These are phyloP conservation scores for Ruellia speciosa DNA, from an alignment of 305 asterid species.

Conservation along the genomic window DNA sequence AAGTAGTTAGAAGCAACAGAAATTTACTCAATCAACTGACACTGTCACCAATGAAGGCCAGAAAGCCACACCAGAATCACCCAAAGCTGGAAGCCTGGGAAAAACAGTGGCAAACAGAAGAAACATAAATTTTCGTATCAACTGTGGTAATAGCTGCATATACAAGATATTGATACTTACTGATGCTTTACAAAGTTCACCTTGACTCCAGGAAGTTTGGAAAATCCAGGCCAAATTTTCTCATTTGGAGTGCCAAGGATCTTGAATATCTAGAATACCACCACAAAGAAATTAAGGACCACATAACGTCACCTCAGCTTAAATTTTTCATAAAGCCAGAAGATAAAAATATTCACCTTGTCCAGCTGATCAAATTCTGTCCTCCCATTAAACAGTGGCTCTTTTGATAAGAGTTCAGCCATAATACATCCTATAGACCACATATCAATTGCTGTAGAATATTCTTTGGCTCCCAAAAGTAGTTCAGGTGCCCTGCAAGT, in stretches of 20 bases:
- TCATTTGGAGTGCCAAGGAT: conserved; percentile 83
- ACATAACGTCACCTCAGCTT: background rate
- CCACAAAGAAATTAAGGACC: background rate
- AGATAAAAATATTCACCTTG: conserved; percentile 44
- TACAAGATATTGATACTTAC: conserved; percentile 48
- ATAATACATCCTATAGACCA: conserved; percentile 93
- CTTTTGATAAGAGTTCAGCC: conserved; percentile 75
- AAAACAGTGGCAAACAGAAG: conserved; percentile 46
- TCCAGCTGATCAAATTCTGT: conserved; percentile 67
- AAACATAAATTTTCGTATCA: conserved; percentile 34
- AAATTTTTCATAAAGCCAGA: conserved; percentile 8
- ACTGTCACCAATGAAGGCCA: conserved; percentile 48
- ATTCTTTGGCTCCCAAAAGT: conserved; percentile 71
- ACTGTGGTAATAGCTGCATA: conserved; percentile 9
- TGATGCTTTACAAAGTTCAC: conserved; percentile 66
- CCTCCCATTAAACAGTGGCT: conserved; percentile 71
- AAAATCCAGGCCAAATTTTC: conserved; percentile 77
- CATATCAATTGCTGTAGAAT: conserved; percentile 91
- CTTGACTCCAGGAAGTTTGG: conserved; percentile 75
- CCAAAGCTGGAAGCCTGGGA: conserved; percentile 74
- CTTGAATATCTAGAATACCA: conserved; percentile 48
- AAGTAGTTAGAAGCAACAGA: conserved; percentile 45
- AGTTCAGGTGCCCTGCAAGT: conserved; percentile 81
- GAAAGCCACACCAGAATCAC: conserved; percentile 78
- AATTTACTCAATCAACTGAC: conserved; percentile 22